Base-by-base conservation (phyloP, 495 filamentous ascomycete species). In the Penicillium bovifimosum region DNA sequence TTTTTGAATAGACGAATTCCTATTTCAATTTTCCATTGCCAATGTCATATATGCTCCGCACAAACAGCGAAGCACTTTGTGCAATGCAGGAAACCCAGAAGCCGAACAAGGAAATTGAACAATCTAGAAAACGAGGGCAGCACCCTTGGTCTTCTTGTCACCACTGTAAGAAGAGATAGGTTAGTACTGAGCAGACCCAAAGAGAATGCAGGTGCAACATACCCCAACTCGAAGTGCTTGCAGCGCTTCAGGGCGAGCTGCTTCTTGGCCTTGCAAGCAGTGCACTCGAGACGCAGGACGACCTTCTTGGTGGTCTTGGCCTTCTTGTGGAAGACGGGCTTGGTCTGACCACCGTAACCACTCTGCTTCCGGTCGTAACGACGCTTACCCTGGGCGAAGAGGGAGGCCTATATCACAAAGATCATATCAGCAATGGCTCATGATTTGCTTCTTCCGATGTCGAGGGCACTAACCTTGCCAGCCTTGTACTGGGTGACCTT, bases 131-230 rank as follows among this genome's bases (percentile, higher is more conserved):
- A 99, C 95, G 67, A 99, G 83, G 64, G 95, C 95, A 67, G 93
- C 93, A 86, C 95, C 95, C 88, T 99, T 99, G 70, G 95, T 99
- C 90, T 99, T 99, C 90, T 99, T 99, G 86, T 99, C 95, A 80
- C 95, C 95, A 85, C 93, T 96, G 62, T 75, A 70, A 49, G 57
- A 38, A 44, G 45, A 56, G 55, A 41, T 47, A 52, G 8, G 46
- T 72, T 61, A 68, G 68, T 39, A 60, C 50, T 42, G 16, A 14
- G 3, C 16, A 24, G 26, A 24, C 26, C 6, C 26, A 18, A 10
- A 33, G 20, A 6, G 18, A 26, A 24, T 38, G 14, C 47, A 33
- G 38, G 16, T 55, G 31, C 34, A 60, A 82, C 89, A 65, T 90
- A 96, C 90, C 91, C 92, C 69, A 97, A 78, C 80, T 97, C 92